phyloP scores from a whole-genome alignment of 75 land plant species.

The Chamaecyparis obtusa region DNA sequence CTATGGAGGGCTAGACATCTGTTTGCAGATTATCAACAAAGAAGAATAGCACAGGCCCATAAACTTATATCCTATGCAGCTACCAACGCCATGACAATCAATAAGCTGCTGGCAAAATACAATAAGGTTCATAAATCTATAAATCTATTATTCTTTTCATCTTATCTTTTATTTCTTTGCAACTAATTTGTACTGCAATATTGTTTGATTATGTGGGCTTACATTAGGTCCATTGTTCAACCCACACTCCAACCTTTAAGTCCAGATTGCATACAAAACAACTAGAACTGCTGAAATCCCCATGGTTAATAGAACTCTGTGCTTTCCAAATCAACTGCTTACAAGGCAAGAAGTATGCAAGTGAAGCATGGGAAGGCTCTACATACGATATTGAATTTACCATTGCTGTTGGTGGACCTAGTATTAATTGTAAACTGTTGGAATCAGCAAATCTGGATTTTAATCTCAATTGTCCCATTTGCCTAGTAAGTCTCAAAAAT shows the following conservation, averaged over 20 bases:
- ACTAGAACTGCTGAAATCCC: conserved; percentile 73
- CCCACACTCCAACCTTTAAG: conserved; percentile 55
- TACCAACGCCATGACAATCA: neutral
- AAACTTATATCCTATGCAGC: conserved; percentile 1
- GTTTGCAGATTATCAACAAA: neutral
- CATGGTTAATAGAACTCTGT: conserved; percentile 73
- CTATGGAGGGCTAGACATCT: neutral
- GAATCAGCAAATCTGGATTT: conserved; percentile 51
- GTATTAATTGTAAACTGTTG: conserved; percentile 44
- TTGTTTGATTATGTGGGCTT: too few species aligned
- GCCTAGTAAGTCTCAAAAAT: conserved; percentile 49
- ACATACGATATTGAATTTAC: conserved; percentile 34
- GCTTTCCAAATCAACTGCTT: conserved; percentile 67
- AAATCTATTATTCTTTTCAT: neutral
- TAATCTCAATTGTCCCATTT: conserved; percentile 71
- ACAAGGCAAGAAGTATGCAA: conserved; percentile 16
- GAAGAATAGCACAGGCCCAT: neutral
- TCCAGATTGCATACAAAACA: conserved; percentile 54
- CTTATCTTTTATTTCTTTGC: too few species aligned
- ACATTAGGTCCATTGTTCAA: conserved; percentile 64
- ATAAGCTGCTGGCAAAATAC: neutral
- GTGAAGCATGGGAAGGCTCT: conserved; percentile 19
- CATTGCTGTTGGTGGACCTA: conserved; percentile 28
- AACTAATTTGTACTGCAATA: too few species aligned
- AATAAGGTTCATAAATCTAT: neutral